Percentiles rank a stretch among this genome's conserved stretches.
Evolutionary conservation across 345 rosid genomes (phyloP).

Genomic region (Abelmoschus esculentus): DNA sequence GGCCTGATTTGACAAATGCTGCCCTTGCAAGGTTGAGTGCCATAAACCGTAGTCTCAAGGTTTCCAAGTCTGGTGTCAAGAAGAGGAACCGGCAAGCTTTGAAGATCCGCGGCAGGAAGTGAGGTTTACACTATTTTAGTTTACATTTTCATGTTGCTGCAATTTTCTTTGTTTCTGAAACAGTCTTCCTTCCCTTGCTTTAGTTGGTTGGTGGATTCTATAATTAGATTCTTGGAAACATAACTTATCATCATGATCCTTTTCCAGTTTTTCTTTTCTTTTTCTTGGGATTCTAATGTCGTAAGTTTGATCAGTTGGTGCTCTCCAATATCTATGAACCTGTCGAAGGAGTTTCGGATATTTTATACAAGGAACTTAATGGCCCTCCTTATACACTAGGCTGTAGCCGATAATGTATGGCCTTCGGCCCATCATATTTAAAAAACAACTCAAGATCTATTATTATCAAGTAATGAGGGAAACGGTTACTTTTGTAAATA

Average conservation of each 20-base stretch:
- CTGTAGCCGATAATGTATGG: too few relatives aligned
- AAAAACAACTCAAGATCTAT: too few relatives aligned
- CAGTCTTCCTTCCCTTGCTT: not conserved
- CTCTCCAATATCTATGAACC: too few relatives aligned
- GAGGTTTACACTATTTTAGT: slow-evolving; percentile 4
- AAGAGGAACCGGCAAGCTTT: slow-evolving; percentile 75
- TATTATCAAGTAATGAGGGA: too few relatives aligned
- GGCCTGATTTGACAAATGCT: slow-evolving; percentile 84
- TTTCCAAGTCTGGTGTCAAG: slow-evolving; percentile 82
- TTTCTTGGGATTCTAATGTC: not conserved
- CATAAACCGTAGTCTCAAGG: slow-evolving; percentile 73
- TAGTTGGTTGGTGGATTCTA: not conserved
- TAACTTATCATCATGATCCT: not conserved
- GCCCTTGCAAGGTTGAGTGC: slow-evolving; percentile 87
- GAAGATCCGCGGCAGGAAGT: slow-evolving; percentile 31
- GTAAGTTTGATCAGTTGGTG: not conserved
- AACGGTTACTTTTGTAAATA: too few relatives aligned
- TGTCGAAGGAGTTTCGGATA: too few relatives aligned
- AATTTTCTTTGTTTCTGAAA: not conserved
- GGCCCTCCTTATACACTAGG: too few relatives aligned
- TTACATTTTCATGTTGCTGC: not conserved
- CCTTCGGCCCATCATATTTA: too few relatives aligned
- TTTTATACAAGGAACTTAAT: too few relatives aligned
- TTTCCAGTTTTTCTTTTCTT: not conserved
- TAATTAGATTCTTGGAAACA: slow-evolving; percentile 1